Evolutionary conservation across 73 alveolate species (phyloP).

Genomic region (Paramecium sonneborni): DNA sequence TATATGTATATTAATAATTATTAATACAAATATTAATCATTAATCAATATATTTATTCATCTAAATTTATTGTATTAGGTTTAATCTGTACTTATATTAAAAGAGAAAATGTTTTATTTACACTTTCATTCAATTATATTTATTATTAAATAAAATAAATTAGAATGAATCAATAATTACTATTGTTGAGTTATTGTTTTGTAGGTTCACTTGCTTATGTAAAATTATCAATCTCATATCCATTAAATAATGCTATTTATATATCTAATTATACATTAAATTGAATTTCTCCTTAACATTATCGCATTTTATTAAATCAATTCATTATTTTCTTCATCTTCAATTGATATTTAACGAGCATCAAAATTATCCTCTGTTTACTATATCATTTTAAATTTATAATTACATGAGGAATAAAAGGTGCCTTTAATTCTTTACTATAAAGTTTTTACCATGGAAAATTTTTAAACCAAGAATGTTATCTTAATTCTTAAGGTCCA

Average conservation of each 20-base stretch:
- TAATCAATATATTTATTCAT: no score
- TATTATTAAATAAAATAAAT: background rate
- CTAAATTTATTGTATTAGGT: no score
- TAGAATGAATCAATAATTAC: background rate
- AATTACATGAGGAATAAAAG: constrained; percentile 82
- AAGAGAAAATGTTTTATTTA: background rate
- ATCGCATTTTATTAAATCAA: constrained; percentile 4
- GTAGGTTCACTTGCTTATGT: constrained; percentile 15
- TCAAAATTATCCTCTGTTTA: constrained; percentile 71
- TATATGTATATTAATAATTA: background rate
- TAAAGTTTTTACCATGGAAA: constrained; percentile 89
- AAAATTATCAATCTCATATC: constrained; percentile 34
- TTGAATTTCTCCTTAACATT: constrained; percentile 65
- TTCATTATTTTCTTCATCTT: constrained; percentile 64
- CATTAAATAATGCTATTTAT: background rate
- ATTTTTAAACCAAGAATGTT: constrained; percentile 95
- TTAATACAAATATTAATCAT: background rate
- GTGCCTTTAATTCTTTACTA: constrained; percentile 83
- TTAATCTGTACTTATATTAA: no score
- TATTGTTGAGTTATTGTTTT: background rate
- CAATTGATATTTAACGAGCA: constrained; percentile 60
- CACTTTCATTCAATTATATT: background rate
- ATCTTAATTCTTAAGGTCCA: constrained; percentile 95
- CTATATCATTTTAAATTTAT: background rate
- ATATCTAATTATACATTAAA: constrained; percentile 24